Percentiles rank a stretch among this genome's conserved stretches.
Evolutionary conservation across 2,329 filamentous ascomycete species (phyloP).

Genomic region (Cladophialophora psammophila): DNA sequence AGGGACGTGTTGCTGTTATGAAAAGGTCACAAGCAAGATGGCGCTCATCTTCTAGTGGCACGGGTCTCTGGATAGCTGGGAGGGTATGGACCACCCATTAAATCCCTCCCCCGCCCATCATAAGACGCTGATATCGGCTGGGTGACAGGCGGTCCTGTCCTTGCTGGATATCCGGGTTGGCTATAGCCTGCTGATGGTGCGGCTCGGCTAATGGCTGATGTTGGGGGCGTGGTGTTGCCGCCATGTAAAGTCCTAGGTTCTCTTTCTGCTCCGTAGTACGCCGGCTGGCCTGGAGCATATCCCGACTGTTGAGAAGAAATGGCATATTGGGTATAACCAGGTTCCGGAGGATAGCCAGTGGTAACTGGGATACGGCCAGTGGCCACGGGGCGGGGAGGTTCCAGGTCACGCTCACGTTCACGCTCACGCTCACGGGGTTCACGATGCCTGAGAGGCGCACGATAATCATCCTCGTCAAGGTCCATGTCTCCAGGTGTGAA

Average conservation of each 20-base stretch:
- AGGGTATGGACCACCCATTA: conserved; percentile 31
- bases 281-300: conserved; percentile 33
- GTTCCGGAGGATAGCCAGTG: conserved; percentile 32
- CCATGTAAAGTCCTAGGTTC: conserved; percentile 36
- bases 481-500: conserved; percentile 37
- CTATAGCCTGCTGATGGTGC: conserved; percentile 30
- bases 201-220: conserved; percentile 30
- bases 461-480: conserved; percentile 37
- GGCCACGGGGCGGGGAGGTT: conserved; percentile 28
- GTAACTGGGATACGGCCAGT: conserved; percentile 30
- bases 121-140: conserved; percentile 32
- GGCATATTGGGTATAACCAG: conserved; percentile 36
- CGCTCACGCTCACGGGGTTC: conserved; percentile 28
- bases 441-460: conserved; percentile 29
- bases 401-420: conserved; percentile 24
- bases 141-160: conserved; percentile 33
- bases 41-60: conserved; percentile 28
- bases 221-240: conserved; percentile 34
- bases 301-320: conserved; percentile 31
- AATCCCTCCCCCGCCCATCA: conserved; percentile 28
- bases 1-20: conserved; percentile 7
- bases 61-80: conserved; percentile 31
- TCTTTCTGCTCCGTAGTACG: conserved; percentile 34
- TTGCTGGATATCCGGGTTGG: conserved; percentile 28
- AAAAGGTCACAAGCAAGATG: conserved; percentile 10